These are phyloP conservation scores for Steccherinum ochraceum DNA, from an alignment of 768 basidiomycete genomes.

Conservation along the genomic window DNA sequence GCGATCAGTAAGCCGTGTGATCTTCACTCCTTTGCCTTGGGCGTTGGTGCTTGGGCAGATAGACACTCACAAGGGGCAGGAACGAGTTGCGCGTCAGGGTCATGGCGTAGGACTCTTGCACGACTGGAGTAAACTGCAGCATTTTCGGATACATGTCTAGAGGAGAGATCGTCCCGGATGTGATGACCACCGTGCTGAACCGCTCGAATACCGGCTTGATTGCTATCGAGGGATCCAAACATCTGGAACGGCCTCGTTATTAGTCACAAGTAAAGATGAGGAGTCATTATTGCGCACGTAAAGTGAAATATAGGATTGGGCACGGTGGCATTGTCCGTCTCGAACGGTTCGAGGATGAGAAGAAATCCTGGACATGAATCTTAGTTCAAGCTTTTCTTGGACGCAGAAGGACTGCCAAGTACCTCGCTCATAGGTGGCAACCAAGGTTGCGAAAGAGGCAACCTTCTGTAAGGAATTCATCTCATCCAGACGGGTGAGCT, in stretches of 20 bases:
- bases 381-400: background rate
- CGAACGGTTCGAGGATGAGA: conserved; percentile 95
- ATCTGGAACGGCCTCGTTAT: conserved; percentile 42
- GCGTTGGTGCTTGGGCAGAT: background rate
- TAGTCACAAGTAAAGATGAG: too few species aligned
- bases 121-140: conserved; percentile 95
- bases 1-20: conserved; percentile 2
- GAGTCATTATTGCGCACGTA: conserved; percentile 47
- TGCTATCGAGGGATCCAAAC: conserved; percentile 94
- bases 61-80: conserved; percentile 69
- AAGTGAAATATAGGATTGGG: conserved; percentile 99
- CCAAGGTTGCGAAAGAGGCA: conserved; percentile 91
- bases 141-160: conserved; percentile 99
- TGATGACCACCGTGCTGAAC: conserved; percentile 97
- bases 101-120: conserved; percentile 98
- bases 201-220: conserved; percentile 98
- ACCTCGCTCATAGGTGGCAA: conserved; percentile 98
- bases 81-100: conserved; percentile 95
- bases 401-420: background rate
- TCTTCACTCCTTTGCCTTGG: background rate
- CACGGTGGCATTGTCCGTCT: conserved; percentile 97
- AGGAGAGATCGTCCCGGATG: conserved; percentile 96
- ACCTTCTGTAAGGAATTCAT: conserved; percentile 91
- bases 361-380: conserved; percentile 63
- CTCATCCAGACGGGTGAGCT: conserved; percentile 87